Conservation (phyloP, 331 rosid genomes). For the Prunus yedoensis region DNA sequence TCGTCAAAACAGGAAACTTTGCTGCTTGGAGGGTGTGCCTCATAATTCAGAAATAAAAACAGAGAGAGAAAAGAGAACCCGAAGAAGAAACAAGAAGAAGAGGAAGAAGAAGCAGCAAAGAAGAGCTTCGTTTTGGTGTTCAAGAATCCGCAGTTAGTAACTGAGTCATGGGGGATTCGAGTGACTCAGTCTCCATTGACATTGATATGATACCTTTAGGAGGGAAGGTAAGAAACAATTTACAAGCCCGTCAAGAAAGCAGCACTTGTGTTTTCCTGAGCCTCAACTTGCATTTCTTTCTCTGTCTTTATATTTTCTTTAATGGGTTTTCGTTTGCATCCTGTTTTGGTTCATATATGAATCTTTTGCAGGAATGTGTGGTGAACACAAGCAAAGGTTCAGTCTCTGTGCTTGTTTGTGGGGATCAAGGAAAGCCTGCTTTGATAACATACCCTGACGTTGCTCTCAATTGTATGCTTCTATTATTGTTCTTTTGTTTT, state of each 20-base stretch:
- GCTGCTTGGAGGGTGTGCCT: constrained; percentile 15
- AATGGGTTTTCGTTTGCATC: constrained; percentile 18
- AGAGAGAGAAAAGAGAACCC: neutral
- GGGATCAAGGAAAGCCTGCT: constrained; percentile 89
- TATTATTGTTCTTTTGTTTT: neutral
- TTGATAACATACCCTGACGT: constrained; percentile 79
- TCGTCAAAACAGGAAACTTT: neutral
- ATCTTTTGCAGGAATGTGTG: constrained; percentile 53
- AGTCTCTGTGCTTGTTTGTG: constrained; percentile 74
- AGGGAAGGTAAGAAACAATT: constrained; percentile 54
- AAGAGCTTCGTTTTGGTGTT: neutral
- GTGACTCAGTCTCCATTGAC: constrained; percentile 74
- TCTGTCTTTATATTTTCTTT: neutral
- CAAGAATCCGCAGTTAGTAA: constrained; percentile 8
- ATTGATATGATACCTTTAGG: constrained; percentile 70
- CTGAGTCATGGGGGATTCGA: constrained; percentile 61
- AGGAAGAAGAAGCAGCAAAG: neutral
- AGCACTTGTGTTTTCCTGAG: neutral
- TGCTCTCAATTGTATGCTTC: constrained; percentile 73
- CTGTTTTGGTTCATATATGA: neutral
- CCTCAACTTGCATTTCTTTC: neutral
- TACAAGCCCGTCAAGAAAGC: constrained; percentile 1
- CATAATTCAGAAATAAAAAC: constrained; percentile 27
- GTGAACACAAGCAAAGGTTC: constrained; percentile 84
- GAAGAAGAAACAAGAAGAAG: neutral